phyloP scores from a whole-genome alignment of 495 filamentous ascomycete species.

The Hypoxylon trugodes region DNA sequence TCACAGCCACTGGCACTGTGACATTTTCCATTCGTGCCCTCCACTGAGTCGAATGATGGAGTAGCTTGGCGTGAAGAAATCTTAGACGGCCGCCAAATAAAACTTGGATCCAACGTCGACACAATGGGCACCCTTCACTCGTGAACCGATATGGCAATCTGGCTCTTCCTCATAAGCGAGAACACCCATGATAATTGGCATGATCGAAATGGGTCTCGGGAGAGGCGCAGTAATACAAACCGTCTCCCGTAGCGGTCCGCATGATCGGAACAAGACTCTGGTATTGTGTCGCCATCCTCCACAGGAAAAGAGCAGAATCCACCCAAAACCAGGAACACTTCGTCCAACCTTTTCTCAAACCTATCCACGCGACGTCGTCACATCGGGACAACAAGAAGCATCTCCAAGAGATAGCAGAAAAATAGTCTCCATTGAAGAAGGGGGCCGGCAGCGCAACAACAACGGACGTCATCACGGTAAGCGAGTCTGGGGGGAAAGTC shows the following conservation, averaged over 20 bases:
- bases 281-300: constrained; percentile 5
- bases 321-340: background rate
- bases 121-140: background rate
- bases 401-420: constrained; percentile 28
- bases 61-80: too few species aligned
- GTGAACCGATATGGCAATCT: constrained; percentile 5
- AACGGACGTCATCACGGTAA: constrained; percentile 23
- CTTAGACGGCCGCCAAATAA: too few species aligned
- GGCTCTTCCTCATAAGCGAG: background rate
- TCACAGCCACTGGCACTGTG: background rate
- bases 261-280: background rate
- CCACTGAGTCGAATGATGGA: too few species aligned
- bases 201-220: background rate
- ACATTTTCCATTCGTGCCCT: background rate
- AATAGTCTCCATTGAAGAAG: constrained; percentile 19
- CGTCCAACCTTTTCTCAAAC: background rate
- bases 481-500: constrained; percentile 28
- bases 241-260: background rate
- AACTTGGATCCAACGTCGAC: background rate
- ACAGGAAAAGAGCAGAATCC: background rate
- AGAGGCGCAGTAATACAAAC: background rate
- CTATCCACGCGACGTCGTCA: constrained; percentile 28
- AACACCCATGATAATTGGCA: background rate
- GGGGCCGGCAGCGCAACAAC: constrained; percentile 17
- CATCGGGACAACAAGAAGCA: constrained; percentile 23